These are phyloP conservation scores for Nepenthes alata DNA, from an alignment of 179 eudicot species.

Conservation along the genomic window DNA sequence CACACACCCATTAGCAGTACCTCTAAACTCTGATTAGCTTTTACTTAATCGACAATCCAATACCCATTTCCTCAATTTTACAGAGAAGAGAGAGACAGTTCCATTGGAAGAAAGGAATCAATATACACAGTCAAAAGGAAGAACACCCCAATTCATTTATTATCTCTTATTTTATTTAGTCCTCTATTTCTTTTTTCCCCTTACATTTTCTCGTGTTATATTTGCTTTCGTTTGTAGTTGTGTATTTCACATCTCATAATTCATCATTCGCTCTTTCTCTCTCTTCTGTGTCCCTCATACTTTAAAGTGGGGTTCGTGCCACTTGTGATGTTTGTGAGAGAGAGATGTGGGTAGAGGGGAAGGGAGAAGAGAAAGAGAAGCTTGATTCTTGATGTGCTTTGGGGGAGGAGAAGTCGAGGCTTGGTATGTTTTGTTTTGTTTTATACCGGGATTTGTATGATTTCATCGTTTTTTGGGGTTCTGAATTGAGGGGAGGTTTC, in stretches of 20 bases:
- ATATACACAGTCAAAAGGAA: slow-evolving; percentile 3
- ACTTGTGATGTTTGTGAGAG: slow-evolving; percentile 1
- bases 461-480: neutral
- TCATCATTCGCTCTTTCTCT: neutral
- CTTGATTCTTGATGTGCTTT: too few species aligned
- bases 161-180: neutral
- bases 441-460: slow-evolving; percentile 1
- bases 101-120: slow-evolving; percentile 20
- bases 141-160: neutral
- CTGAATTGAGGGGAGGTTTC: neutral
- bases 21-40: neutral
- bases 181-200: neutral
- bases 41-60: neutral
- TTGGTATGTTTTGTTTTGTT: slow-evolving; percentile 6
- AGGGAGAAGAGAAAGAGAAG: slow-evolving; percentile 5
- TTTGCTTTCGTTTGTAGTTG: slow-evolving; percentile 6
- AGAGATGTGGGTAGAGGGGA: neutral
- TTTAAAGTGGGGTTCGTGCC: slow-evolving; percentile 2
- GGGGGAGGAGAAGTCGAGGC: neutral
- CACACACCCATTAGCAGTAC: too few species aligned
- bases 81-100: slow-evolving; percentile 1
- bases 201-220: slow-evolving; percentile 1
- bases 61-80: neutral
- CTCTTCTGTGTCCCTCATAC: neutral
- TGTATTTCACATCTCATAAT: slow-evolving; percentile 1